Evolutionary conservation across 129 eudicot species (phyloP).

Genomic region (Gnaphalium uliginosum): DNA sequence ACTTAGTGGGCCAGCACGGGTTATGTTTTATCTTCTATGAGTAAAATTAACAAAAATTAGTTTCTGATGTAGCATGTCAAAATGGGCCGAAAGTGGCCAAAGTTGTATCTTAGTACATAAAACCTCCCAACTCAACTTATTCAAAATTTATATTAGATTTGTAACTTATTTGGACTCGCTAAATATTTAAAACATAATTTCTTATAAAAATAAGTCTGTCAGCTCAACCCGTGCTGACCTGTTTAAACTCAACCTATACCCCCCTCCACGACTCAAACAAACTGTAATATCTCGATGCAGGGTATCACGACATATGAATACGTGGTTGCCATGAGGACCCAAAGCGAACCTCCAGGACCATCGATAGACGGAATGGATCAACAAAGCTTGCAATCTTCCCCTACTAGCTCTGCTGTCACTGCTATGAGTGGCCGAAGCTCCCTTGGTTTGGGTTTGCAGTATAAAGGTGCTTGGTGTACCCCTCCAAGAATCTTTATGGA

Average conservation of each 20-base stretch:
- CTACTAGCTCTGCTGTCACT: constrained; percentile 88
- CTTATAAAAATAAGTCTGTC: background rate
- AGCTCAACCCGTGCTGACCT: background rate
- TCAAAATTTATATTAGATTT: background rate
- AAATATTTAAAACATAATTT: no score
- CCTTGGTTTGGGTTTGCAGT: constrained; percentile 65
- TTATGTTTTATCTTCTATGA: background rate
- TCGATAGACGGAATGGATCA: constrained; percentile 79
- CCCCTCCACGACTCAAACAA: background rate
- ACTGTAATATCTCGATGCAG: constrained; percentile 36
- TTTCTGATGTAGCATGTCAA: background rate
- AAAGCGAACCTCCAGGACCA: constrained; percentile 85
- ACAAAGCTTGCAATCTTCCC: constrained; percentile 78
- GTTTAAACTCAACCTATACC: background rate
- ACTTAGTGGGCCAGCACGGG: background rate
- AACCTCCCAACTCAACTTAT: background rate
- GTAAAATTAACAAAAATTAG: background rate
- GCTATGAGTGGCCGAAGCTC: constrained; percentile 84
- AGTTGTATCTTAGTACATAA: background rate
- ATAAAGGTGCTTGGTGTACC: constrained; percentile 96
- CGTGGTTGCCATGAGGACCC: constrained; percentile 89
- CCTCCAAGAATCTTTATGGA: constrained; percentile 97
- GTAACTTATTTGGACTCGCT: background rate
- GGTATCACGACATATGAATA: constrained; percentile 96
- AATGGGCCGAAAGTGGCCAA: background rate